Conservation (phyloP, 768 basidiomycete genomes). For the Phaffia australis region DNA sequence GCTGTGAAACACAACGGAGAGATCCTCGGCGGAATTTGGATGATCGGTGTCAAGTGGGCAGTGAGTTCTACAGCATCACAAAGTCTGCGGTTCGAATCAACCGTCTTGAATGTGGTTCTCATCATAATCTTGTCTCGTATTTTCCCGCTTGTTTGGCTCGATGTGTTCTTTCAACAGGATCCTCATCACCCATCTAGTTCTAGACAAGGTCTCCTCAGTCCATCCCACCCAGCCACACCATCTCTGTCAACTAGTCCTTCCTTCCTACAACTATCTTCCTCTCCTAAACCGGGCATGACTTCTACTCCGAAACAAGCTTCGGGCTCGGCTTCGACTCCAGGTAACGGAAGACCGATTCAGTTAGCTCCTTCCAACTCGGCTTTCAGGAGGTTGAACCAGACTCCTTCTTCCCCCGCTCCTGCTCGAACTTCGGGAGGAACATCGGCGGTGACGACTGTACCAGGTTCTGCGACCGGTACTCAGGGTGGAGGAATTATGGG, state of each 20-base stretch:
- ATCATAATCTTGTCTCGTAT: neutral
- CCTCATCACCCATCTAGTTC: neutral
- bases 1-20: conserved; percentile 77
- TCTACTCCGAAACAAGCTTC: neutral
- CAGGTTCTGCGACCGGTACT: neutral
- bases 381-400: conserved; percentile 9
- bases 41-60: conserved; percentile 79
- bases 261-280: neutral
- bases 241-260: neutral
- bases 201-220: neutral
- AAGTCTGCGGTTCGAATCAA: neutral
- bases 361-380: conserved; percentile 20
- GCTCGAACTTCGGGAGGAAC: neutral
- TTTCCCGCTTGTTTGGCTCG: neutral
- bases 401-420: neutral
- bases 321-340: neutral
- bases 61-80: conserved; percentile 43
- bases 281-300: neutral
- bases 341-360: conserved; percentile 7
- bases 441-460: neutral
- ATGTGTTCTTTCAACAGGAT: neutral
- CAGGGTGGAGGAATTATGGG: conserved; percentile 2
- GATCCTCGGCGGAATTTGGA: conserved; percentile 52
- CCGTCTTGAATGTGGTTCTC: neutral
- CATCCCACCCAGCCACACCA: conserved; percentile 1